These are phyloP conservation scores for Thermothielavioides terrestris DNA, from an alignment of 495 filamentous ascomycete species.

Conservation along the genomic window DNA sequence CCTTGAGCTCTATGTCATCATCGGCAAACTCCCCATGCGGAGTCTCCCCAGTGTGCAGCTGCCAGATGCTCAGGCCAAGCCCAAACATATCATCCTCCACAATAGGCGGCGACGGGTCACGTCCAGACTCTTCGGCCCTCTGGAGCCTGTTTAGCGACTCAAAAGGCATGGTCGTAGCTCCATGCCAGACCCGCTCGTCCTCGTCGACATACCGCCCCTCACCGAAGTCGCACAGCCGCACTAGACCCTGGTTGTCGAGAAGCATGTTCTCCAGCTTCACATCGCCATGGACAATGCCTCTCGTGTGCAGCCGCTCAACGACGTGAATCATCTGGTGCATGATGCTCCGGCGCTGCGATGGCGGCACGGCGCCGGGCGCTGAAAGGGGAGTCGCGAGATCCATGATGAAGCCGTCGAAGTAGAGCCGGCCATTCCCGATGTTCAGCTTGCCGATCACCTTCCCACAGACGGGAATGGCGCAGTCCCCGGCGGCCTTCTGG, in stretches of 20 bases:
- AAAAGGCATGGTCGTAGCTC: neutral
- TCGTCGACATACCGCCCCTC: conserved; percentile 5
- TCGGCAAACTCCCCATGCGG: neutral
- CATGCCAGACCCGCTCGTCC: neutral
- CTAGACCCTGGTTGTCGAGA: neutral
- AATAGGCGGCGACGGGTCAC: neutral
- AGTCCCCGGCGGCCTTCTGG: conserved; percentile 2
- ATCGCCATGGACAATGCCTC: conserved; percentile 1
- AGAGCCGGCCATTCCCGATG: neutral
- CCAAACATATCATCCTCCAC: conserved; percentile 5
- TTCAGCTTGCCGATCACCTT: neutral
- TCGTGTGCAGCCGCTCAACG: neutral
- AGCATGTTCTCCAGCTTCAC: conserved; percentile 6
- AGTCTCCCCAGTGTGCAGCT: conserved; percentile 4
- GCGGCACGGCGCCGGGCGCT: neutral
- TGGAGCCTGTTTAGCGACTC: conserved; percentile 6
- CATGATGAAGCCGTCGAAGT: conserved; percentile 1
- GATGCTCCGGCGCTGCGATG: neutral
- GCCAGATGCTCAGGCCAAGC: conserved; percentile 7
- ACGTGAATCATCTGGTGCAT: conserved; percentile 6
- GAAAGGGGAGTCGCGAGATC: neutral
- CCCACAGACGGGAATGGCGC: conserved; percentile 3
- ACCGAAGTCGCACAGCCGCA: neutral
- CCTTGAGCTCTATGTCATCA: neutral
- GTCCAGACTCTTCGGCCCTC: neutral